Conservation (phyloP, 805 yeast genomes). For the Tetrapisispora fleetii region DNA sequence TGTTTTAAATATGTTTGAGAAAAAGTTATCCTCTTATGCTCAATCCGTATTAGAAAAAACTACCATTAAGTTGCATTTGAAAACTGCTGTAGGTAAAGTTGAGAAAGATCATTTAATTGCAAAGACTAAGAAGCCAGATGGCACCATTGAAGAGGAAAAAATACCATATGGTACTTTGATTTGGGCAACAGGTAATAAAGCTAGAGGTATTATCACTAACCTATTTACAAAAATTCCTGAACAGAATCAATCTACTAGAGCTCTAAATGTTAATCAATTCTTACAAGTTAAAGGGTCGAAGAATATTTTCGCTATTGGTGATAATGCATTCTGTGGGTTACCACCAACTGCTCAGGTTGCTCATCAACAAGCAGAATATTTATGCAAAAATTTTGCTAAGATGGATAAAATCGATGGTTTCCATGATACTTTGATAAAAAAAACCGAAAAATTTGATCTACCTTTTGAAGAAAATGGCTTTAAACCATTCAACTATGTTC, state of each 20-base stretch:
- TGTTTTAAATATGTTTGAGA: slow-evolving; percentile 51
- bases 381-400: slow-evolving; percentile 63
- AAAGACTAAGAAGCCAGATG: slow-evolving; percentile 61
- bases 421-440: slow-evolving; percentile 29
- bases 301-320: slow-evolving; percentile 85
- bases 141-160: slow-evolving; percentile 42
- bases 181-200: slow-evolving; percentile 96
- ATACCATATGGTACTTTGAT: slow-evolving; percentile 88
- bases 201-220: slow-evolving; percentile 61
- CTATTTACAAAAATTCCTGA: slow-evolving; percentile 63
- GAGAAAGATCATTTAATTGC: slow-evolving; percentile 65
- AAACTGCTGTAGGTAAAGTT: slow-evolving; percentile 84
- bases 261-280: slow-evolving; percentile 69
- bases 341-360: slow-evolving; percentile 98
- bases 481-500: slow-evolving; percentile 68
- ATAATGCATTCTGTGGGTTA: slow-evolving; percentile 77
- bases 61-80: slow-evolving; percentile 67
- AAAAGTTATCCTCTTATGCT: slow-evolving; percentile 36
- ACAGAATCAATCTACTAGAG: slow-evolving; percentile 79
- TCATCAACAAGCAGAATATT: slow-evolving; percentile 79
- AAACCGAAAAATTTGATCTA: slow-evolving; percentile 32
- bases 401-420: slow-evolving; percentile 32
- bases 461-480: slow-evolving; percentile 38
- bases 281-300: slow-evolving; percentile 73
- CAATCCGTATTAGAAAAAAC: slow-evolving; percentile 35